Percentiles rank a stretch among this genome's conserved stretches.
Conservation (phyloP, 305 asterid species). For the Andrographis paniculata region DNA sequence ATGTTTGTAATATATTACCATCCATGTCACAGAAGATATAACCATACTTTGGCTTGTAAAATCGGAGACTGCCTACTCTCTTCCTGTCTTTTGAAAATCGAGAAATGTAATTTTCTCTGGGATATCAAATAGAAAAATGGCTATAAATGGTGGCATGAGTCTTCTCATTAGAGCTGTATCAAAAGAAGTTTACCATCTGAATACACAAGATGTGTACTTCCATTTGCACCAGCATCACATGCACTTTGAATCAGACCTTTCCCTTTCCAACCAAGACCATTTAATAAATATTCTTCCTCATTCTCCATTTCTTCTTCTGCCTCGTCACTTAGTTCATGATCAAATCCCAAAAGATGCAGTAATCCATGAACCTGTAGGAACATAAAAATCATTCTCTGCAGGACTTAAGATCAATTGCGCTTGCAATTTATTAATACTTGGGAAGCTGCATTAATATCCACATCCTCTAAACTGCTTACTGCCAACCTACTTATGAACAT, state of each 20-base stretch:
- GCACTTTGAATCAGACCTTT: constrained; percentile 91
- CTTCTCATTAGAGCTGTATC: constrained; percentile 13
- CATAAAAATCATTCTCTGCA: constrained; percentile 11
- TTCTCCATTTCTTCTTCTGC: constrained; percentile 98
- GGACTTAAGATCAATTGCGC: constrained; percentile 10
- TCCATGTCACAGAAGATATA: constrained; percentile 98
- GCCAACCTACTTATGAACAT: constrained; percentile 15
- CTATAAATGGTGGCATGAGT: constrained; percentile 28
- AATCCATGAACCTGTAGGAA: constrained; percentile 81
- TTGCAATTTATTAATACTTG: constrained; percentile 3
- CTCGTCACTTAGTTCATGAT: constrained; percentile 90
- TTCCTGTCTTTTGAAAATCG: constrained; percentile 95
- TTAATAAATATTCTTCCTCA: constrained; percentile 71
- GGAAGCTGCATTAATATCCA: constrained; percentile 1
- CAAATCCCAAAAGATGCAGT: constrained; percentile 95
- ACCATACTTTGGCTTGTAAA: constrained; percentile 82
- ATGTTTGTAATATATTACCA: constrained; percentile 43
- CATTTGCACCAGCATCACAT: constrained; percentile 48
- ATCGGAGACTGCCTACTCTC: constrained; percentile 89
- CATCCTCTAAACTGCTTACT: constrained; percentile 9
- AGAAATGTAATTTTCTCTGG: constrained; percentile 47
- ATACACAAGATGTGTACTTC: constrained; percentile 29
- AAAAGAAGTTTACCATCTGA: constrained; percentile 52
- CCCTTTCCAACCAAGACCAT: constrained; percentile 91
- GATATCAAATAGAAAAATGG: constrained; percentile 33